phyloP scores from a whole-genome alignment of 163 green algal genomes.

The Trebouxia gelatinosa region DNA sequence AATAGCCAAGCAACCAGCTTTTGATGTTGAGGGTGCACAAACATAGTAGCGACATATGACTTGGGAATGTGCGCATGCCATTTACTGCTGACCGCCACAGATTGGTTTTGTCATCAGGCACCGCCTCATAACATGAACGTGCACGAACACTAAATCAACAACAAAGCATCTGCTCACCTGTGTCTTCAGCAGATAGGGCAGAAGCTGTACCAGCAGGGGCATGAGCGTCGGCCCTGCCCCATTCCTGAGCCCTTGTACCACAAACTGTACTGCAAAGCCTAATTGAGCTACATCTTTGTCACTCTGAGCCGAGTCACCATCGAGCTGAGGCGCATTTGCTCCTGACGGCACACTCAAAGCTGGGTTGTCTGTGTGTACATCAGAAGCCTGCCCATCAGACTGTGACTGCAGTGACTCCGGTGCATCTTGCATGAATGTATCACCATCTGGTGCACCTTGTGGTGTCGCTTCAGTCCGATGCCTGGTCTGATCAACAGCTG shows the following conservation, averaged over 20 bases:
- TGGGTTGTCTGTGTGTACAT: no score
- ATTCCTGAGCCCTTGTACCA: conserved; percentile 43
- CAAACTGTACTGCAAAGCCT: conserved; percentile 53
- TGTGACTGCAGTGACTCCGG: background rate
- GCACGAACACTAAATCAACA: no score
- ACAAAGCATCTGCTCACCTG: conserved; percentile 49
- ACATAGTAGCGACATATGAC: no score
- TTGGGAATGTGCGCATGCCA: no score
- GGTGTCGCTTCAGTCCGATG: background rate
- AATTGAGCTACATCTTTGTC: conserved; percentile 41
- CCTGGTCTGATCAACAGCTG: background rate
- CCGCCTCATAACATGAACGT: no score
- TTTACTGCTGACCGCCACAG: no score
- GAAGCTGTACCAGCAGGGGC: conserved; percentile 54
- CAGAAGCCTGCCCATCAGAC: no score
- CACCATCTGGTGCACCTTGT: background rate
- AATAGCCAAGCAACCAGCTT: no score
- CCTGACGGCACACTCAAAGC: background rate
- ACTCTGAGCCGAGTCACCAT: background rate
- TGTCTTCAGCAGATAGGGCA: conserved; percentile 64
- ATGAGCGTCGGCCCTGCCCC: conserved; percentile 42
- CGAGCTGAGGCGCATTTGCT: conserved; percentile 14
- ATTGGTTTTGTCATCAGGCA: no score
- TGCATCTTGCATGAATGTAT: background rate
- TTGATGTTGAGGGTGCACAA: no score